A percentile compares a stretch with the other conserved stretches of the same genome.
Conservation (phyloP, 73 alveolate species). For the Stentor coeruleus region DNA sequence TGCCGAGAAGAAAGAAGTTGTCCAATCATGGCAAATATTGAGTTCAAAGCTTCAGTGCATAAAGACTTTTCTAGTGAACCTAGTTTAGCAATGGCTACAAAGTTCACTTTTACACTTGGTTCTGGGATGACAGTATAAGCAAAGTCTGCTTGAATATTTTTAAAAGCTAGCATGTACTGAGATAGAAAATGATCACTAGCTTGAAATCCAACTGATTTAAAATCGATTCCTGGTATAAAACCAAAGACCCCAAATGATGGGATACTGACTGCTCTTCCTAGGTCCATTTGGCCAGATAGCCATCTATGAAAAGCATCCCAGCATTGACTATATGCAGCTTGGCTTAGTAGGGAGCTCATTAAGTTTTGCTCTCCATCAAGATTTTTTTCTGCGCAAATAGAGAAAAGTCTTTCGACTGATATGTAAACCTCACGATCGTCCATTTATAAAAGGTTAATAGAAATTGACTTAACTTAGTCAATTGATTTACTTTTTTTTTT, state of each 20-base stretch:
- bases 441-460: too few relatives aligned
- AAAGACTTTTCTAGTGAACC: conserved; percentile 51
- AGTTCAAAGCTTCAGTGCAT: conserved; percentile 32
- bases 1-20: conserved; percentile 43
- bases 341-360: conserved; percentile 48
- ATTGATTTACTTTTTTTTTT: too few relatives aligned
- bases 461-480: too few relatives aligned
- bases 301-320: conserved; percentile 57
- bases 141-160: conserved; percentile 31
- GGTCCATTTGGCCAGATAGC: conserved; percentile 50
- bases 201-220: conserved; percentile 38
- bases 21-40: conserved; percentile 52
- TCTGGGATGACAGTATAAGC: conserved; percentile 24
- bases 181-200: conserved; percentile 41
- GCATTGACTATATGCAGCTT: conserved; percentile 49
- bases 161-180: conserved; percentile 40
- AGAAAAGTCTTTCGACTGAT: conserved; percentile 6
- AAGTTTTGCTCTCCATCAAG: conserved; percentile 52
- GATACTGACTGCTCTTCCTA: conserved; percentile 51
- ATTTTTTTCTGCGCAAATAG: conserved; percentile 26
- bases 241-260: conserved; percentile 50
- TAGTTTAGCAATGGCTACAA: conserved; percentile 48
- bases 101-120: conserved; percentile 67
- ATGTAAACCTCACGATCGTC: neutral
- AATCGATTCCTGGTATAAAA: conserved; percentile 34